Evolutionary conservation across 169 alveolate genomes (phyloP), one percentile per base, ranked within the genome.

Genomic region (Cryptosporidium felis): DNA sequence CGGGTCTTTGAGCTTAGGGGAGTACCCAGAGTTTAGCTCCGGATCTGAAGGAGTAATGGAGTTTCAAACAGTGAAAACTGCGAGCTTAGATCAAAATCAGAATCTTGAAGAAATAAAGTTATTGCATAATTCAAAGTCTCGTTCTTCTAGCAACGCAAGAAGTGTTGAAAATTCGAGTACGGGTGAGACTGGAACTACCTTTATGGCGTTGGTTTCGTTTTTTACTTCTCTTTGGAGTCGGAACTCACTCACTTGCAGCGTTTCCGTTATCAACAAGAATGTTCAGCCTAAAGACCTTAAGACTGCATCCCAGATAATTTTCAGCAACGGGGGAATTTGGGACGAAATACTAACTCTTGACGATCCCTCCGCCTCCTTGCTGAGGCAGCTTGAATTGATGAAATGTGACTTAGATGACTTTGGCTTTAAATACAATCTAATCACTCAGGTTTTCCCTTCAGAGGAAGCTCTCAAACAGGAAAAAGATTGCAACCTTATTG

Each of bases 311-410:
- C 85, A 74, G 34, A 23, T 74, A 4, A 74, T 74, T 53, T 74
- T 53, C 46, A 74, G 91, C 34, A 94, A 90, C 62, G 94, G 94
- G 14, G 96, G 96, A 30, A 94, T 93, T 21, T 93, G 96, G 96
- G 96, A 93, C 65, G 94, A 91, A 40, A 44, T 93, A n/a, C 56
- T 93, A n/a, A 89, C 94, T 14, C 60, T 93, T 0, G 90, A 89
- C 79, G 96, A 93, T 82, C 96, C 94, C 5, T 80, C 89, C 3
- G 90, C 92, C 8, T 74, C 85, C 12, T 36, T 74, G 23, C 46
- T 74, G 8, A 74, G 67, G 28, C 85, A 74, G 16, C 59, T 74
- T 38, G 82, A 74, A 28, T 30, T 49, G 5, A 34, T 53, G 26
- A 74, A 74, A 3, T 74, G 40, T 16, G 61, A 32, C 5, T 16